phyloP scores from a whole-genome alignment of 345 rosid species.

The Rhodomyrtus tomentosa region DNA sequence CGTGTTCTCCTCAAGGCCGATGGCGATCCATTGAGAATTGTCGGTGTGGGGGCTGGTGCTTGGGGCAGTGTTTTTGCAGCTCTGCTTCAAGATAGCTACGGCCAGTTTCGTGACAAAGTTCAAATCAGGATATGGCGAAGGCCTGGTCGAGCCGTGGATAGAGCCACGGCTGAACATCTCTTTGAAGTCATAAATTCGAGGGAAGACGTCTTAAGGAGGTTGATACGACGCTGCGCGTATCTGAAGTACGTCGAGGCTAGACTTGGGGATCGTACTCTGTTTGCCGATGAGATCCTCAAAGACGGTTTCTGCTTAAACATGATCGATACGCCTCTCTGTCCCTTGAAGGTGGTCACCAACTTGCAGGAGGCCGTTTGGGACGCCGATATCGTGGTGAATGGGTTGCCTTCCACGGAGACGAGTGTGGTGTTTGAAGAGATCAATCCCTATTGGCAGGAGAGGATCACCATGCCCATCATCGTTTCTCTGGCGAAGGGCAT shows the following conservation, averaged over 20 bases:
- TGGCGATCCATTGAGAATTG: constrained; percentile 68
- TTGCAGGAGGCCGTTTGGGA: constrained; percentile 87
- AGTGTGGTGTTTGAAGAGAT: constrained; percentile 56
- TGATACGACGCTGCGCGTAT: constrained; percentile 74
- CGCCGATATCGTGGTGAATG: constrained; percentile 68
- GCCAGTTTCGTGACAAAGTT: constrained; percentile 56
- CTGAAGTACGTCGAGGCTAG: constrained; percentile 76
- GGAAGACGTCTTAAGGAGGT: constrained; percentile 61
- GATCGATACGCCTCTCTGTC: constrained; percentile 74
- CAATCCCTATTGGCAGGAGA: constrained; percentile 62
- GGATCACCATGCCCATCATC: constrained; percentile 51
- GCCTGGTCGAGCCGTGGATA: constrained; percentile 53
- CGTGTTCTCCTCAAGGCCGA: constrained; percentile 36
- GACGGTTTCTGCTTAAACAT: constrained; percentile 85
- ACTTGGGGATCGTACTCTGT: constrained; percentile 60
- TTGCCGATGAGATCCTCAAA: constrained; percentile 69
- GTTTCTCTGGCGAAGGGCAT: constrained; percentile 73
- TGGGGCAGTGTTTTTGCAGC: constrained; percentile 89
- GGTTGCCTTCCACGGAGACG: constrained; percentile 74
- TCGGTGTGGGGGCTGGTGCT: constrained; percentile 76
- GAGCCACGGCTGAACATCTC: constrained; percentile 61
- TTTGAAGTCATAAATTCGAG: constrained; percentile 79
- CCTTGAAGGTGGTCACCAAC: constrained; percentile 70
- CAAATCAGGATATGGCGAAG: constrained; percentile 77
- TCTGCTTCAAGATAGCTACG: constrained; percentile 61